Evolutionary conservation across 192 early-diverging fungal species (phyloP), one percentile per base, ranked within the genome.

Genomic region (Linnemannia hyalina): DNA sequence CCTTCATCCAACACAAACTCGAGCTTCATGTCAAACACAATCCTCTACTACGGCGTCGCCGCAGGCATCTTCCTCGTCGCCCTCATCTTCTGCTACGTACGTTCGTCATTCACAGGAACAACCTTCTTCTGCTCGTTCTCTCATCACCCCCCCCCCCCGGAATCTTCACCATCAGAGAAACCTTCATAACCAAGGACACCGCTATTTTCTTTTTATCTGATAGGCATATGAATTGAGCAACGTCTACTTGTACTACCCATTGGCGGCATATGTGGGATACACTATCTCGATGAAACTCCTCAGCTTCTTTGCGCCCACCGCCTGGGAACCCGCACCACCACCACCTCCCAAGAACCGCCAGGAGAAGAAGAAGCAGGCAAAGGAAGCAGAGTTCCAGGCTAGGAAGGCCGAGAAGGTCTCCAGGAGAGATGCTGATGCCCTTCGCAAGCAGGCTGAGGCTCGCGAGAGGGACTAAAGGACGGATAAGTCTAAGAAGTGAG

Each of bases 71-170:
- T 86, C 40, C 32, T 86, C 52, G 46, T 81, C 18, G 74, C 84
- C 8, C 84, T 86, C 52, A 71, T 86, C 49, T 86, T 86, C 65
- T 86, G 84, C 35, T 55, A 78, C 74, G 84, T 86, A 86, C 47
- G 81, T 41, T 52, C 36, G 3, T 18, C 68, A 57, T 26, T 29
- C 6, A 49, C 20, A 40, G 29, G 35, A 44, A 23, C 6, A 3
- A 47, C 5, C 36, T 47, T 8, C 52, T 29, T 16, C 35, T 16
- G 11, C 46, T 32, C 9, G 3, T 8, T 75, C 26, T 22, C 20
- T 60, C 49, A 13, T 76, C 36, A 6, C 18, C 1, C 49, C 5
- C 15, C 18, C 1, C 49, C 5, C 15, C 2, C 20, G 40, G 35
- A 77, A 29, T 41, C 42, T 26, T 6, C 23, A 44, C 32, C 69